Evolutionary conservation across 345 rosid species (phyloP).

Genomic region (Crucihimalaya himalaica): DNA sequence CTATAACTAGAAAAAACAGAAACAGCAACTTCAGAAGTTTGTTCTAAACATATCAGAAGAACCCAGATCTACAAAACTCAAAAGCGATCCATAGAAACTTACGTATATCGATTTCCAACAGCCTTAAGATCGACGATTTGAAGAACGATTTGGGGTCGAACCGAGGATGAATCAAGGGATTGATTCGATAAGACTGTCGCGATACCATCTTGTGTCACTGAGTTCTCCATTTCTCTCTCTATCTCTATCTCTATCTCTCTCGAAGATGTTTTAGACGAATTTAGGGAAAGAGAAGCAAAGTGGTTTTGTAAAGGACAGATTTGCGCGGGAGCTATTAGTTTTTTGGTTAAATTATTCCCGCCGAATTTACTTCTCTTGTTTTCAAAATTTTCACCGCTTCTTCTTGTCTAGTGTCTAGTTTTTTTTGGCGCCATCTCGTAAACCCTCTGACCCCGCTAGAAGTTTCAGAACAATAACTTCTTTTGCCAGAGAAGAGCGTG

Average conservation of each 20-base stretch:
- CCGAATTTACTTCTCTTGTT: not conserved
- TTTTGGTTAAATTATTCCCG: constrained; percentile 30
- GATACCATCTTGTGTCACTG: constrained; percentile 63
- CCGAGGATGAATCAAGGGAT: constrained; percentile 57
- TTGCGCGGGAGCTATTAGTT: constrained; percentile 33
- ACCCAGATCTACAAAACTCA: not conserved
- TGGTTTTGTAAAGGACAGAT: constrained; percentile 7
- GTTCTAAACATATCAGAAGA: not conserved
- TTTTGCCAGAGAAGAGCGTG: not conserved
- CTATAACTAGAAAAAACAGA: not conserved
- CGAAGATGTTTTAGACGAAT: not conserved
- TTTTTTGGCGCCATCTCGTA: no score
- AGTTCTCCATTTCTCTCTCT: constrained; percentile 49
- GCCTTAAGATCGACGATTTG: constrained; percentile 84
- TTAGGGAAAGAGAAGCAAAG: not conserved
- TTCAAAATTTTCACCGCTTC: constrained; percentile 25
- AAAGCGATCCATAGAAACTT: not conserved
- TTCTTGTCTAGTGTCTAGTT: not conserved
- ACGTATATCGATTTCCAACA: constrained; percentile 81
- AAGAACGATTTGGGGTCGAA: constrained; percentile 58
- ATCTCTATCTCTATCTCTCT: constrained; percentile 40
- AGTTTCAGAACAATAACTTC: no score
- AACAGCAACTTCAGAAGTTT: not conserved
- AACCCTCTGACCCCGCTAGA: no score
- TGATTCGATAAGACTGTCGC: constrained; percentile 52